Evolutionary conservation across 495 filamentous ascomycete genomes (phyloP).

Genomic region (Aspergillus funiculosus): DNA sequence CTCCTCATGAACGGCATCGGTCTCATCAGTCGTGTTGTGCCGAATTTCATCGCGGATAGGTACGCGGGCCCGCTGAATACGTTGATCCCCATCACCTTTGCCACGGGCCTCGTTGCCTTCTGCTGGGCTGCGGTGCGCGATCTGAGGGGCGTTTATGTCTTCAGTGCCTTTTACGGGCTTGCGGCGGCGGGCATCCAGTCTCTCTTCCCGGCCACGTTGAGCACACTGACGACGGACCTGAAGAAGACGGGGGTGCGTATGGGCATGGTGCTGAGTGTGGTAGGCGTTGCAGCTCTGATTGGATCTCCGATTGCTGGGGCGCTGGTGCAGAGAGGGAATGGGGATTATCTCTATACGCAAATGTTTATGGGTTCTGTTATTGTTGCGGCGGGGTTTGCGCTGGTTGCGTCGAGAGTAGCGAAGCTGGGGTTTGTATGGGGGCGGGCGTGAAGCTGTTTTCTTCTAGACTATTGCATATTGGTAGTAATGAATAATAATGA

Average conservation of each 20-base stretch:
- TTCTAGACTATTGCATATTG: background rate
- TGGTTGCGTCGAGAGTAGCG: conserved; percentile 45
- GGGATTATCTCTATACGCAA: conserved; percentile 54
- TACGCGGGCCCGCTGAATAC: conserved; percentile 58
- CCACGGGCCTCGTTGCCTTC: conserved; percentile 50
- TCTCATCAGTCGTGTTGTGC: conserved; percentile 56
- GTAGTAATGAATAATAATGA: background rate
- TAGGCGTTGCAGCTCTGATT: conserved; percentile 64
- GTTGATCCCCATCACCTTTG: conserved; percentile 49
- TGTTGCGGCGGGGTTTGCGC: conserved; percentile 44
- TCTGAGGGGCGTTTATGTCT: conserved; percentile 48
- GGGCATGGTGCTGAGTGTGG: conserved; percentile 77
- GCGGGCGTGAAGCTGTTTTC: conserved; percentile 29
- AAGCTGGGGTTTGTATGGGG: conserved; percentile 30
- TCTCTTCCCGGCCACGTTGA: conserved; percentile 55
- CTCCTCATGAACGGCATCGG: conserved; percentile 70
- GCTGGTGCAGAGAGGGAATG: conserved; percentile 44
- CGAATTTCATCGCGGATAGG: conserved; percentile 59
- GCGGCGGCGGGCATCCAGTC: conserved; percentile 62
- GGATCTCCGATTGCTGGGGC: conserved; percentile 71
- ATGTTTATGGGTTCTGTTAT: conserved; percentile 44
- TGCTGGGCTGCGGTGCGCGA: conserved; percentile 57
- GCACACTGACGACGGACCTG: conserved; percentile 57
- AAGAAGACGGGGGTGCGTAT: conserved; percentile 65
- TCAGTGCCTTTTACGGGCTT: conserved; percentile 58